phyloP scores from a whole-genome alignment of 192 early-diverging fungal genomes.

The Lunasporangiospora selenospora region DNA sequence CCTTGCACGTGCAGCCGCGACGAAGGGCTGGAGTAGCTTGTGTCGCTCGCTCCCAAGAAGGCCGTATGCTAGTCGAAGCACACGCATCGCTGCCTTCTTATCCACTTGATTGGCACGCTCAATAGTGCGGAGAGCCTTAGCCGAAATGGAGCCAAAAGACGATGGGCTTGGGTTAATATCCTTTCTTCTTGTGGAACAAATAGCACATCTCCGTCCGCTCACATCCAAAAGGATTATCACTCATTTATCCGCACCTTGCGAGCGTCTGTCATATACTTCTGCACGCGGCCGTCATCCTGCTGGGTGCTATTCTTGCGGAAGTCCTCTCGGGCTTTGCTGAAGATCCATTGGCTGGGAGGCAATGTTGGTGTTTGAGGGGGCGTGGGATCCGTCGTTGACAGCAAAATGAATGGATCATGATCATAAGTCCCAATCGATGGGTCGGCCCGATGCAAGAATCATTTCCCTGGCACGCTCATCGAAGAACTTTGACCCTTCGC shows the following conservation, averaged over 20 bases:
- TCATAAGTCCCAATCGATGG: not conserved
- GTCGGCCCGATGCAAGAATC: no score
- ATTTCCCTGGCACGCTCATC: conserved; percentile 44
- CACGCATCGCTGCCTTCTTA: conserved; percentile 16
- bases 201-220: no score
- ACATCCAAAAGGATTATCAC: no score
- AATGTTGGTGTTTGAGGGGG: no score
- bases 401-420: not conserved
- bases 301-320: conserved; percentile 19
- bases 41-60: conserved; percentile 27
- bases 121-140: conserved; percentile 37
- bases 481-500: conserved; percentile 32
- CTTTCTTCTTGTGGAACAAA: no score
- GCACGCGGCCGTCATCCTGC: conserved; percentile 4
- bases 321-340: conserved; percentile 10
- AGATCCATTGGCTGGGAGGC: conserved; percentile 15
- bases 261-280: conserved; percentile 30
- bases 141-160: no score
- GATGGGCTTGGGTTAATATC: no score
- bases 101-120: conserved; percentile 47
- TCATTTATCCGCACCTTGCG: conserved; percentile 39
- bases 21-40: conserved; percentile 24
- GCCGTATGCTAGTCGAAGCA: conserved; percentile 21
- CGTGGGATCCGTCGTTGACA: no score
- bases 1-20: conserved; percentile 14